Evolutionary conservation across 345 rosid species (phyloP), one percentile per base, ranked within the genome.

Genomic region (Ailanthus altissimus): DNA sequence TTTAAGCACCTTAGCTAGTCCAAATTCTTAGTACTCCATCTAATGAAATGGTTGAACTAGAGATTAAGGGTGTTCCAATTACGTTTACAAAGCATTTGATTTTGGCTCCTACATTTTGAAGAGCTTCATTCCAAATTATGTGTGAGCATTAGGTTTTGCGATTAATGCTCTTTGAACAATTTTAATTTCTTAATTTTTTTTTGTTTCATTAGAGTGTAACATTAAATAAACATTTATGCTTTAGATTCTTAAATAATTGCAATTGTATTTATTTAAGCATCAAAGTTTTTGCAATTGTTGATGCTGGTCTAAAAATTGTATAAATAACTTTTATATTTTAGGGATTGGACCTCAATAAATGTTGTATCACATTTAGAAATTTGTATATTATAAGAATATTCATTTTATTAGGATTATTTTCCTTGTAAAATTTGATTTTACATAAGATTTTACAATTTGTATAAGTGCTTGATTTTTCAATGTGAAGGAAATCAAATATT

Each of bases 201-300:
- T n/a, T n/a, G n/a, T 20, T 59, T 62, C 8, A 32, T 15, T 12
- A 16, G 56, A 47, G 47, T 72, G 73, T 76, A 66, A 32, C 72
- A 53, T 75, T 18, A 65, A 78, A 74, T 46, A 61, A 73, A 56
- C 13, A 8, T 58, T 47, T 43, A 26, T 45, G 54, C 51, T 81
- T 61, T 10, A 20, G 20, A 53, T 63, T 57, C 72, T 26, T 59
- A 25, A 59, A 25, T 53, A 15, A 21, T 6, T 77, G 76, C 56
- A 54, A 28, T 36, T 49, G 25, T 49, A 15, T 45, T 50, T 50
- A 3, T 53, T 49, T 2, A 58, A 28, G 26, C 2, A 16, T 32
- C 6, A 42, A 20, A n/a, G n/a, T n/a, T n/a, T n/a, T n/a, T n/a
- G n/a, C n/a, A n/a, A n/a, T n/a, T n/a, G n/a, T n/a, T n/a, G n/a